Conservation (phyloP, 2,329 filamentous ascomycete species). For the Knufia fluminis region DNA sequence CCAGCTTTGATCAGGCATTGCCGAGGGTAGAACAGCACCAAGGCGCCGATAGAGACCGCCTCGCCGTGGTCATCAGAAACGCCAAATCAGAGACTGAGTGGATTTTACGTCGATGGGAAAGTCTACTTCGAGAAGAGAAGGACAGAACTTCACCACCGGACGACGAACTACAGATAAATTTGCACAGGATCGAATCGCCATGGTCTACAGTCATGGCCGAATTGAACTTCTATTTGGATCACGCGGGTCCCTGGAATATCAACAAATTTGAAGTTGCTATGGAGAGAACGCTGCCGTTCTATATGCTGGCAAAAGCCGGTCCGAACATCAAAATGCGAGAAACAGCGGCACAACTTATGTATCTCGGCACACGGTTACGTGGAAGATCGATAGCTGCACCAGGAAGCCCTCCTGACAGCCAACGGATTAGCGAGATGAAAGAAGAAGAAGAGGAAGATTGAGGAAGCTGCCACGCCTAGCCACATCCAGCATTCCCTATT, state of each 20-base stretch:
- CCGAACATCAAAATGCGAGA: constrained; percentile 9
- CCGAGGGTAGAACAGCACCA: constrained; percentile 2
- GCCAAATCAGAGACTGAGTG: constrained; percentile 5
- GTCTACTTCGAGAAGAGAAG: neutral
- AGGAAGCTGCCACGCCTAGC: neutral
- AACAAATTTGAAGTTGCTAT: constrained; percentile 8
- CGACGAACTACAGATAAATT: constrained; percentile 3
- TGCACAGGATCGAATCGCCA: constrained; percentile 4
- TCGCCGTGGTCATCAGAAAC: neutral
- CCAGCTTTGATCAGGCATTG: neutral
- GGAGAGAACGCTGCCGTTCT: constrained; percentile 7
- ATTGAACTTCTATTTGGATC: constrained; percentile 5
- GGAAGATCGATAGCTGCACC: neutral
- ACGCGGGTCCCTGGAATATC: constrained; percentile 1
- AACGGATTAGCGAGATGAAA: neutral
- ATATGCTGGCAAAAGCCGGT: constrained; percentile 7
- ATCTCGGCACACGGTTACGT: neutral
- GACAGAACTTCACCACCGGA: constrained; percentile 5
- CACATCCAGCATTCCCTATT: neutral
- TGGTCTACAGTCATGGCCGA: constrained; percentile 4
- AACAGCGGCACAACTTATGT: constrained; percentile 6
- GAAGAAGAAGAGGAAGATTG: neutral
- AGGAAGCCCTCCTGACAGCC: neutral
- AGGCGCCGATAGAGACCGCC: neutral
- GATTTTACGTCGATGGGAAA: constrained; percentile 6